Percentiles rank a stretch among this genome's conserved stretches.
Conservation (phyloP, 1,284 basidiomycete genomes). For the Rhodofomes roseus region DNA sequence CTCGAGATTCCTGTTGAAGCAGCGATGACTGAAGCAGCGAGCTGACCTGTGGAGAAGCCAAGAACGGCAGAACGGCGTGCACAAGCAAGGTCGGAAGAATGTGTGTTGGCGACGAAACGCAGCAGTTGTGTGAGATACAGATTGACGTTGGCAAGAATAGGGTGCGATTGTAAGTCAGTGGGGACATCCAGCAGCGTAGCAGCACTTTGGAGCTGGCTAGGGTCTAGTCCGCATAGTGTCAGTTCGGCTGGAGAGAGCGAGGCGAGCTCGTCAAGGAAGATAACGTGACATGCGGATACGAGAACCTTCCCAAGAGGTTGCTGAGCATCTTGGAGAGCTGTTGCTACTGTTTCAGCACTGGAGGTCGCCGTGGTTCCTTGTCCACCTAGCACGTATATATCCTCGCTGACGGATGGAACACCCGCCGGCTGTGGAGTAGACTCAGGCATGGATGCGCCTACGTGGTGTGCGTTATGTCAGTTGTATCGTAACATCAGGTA, state of each 20-base stretch:
- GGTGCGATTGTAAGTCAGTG: slow-evolving; percentile 36
- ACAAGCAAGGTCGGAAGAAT: slow-evolving; percentile 7
- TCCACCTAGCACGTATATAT: slow-evolving; percentile 47
- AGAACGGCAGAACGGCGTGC: slow-evolving; percentile 37
- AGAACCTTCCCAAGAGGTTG: slow-evolving; percentile 38
- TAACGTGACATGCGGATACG: slow-evolving; percentile 45
- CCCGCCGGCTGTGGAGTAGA: neutral
- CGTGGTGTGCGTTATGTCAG: neutral
- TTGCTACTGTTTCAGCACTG: slow-evolving; percentile 32
- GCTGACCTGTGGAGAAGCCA: slow-evolving; percentile 60
- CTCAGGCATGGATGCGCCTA: neutral
- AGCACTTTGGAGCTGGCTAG: slow-evolving; percentile 34
- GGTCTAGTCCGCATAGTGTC: slow-evolving; percentile 34
- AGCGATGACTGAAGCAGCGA: slow-evolving; percentile 52
- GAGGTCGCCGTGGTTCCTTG: slow-evolving; percentile 44
- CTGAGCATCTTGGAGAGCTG: slow-evolving; percentile 37
- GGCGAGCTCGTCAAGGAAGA: slow-evolving; percentile 45
- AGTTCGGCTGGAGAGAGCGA: slow-evolving; percentile 37
- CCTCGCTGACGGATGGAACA: neutral
- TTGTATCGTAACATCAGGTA: too few species aligned
- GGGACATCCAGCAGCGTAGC: slow-evolving; percentile 36
- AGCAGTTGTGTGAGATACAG: slow-evolving; percentile 52
- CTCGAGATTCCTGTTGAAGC: slow-evolving; percentile 38
- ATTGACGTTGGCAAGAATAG: slow-evolving; percentile 45
- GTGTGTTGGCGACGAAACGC: slow-evolving; percentile 38